Conservation (phyloP, 2,329 filamentous ascomycete genomes). For the Penicillium sp. region DNA sequence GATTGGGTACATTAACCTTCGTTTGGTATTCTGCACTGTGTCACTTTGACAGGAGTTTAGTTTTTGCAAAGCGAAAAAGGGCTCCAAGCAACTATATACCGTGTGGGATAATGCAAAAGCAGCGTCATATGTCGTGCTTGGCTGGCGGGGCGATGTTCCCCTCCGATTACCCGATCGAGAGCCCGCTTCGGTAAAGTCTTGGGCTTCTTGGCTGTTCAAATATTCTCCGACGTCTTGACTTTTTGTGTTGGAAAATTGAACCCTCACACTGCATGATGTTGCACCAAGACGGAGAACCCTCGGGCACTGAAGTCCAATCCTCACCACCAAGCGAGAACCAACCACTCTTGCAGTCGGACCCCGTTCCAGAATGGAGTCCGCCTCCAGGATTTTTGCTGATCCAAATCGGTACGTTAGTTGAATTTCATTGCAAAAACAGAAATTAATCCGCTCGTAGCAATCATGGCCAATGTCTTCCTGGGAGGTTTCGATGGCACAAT, state of each 20-base stretch:
- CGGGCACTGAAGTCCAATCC: neutral
- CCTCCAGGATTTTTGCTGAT: constrained; percentile 60
- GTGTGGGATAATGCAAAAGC: constrained; percentile 11
- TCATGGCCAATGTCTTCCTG: constrained; percentile 67
- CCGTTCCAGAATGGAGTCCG: constrained; percentile 46
- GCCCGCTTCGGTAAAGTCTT: constrained; percentile 11
- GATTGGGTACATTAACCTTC: constrained; percentile 38
- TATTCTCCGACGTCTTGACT: neutral
- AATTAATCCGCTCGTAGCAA: constrained; percentile 38
- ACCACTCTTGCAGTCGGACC: constrained; percentile 23
- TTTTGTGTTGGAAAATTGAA: neutral
- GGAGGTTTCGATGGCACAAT: constrained; percentile 55
- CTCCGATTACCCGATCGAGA: constrained; percentile 21
- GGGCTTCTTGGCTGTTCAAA: neutral
- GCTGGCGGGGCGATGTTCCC: constrained; percentile 1
- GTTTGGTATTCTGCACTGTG: constrained; percentile 22
- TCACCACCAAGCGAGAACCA: constrained; percentile 22
- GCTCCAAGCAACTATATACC: neutral
- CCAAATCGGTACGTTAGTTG: constrained; percentile 47
- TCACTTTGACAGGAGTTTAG: constrained; percentile 1
- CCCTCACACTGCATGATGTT: too few species aligned
- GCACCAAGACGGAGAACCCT: neutral
- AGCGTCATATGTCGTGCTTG: constrained; percentile 23
- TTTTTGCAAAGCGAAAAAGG: neutral
- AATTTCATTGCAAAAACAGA: neutral